A percentile compares a stretch with the other conserved stretches of the same genome.
Conservation (phyloP, 371 early-diverging fungal species). For the Mucor piriformis region DNA sequence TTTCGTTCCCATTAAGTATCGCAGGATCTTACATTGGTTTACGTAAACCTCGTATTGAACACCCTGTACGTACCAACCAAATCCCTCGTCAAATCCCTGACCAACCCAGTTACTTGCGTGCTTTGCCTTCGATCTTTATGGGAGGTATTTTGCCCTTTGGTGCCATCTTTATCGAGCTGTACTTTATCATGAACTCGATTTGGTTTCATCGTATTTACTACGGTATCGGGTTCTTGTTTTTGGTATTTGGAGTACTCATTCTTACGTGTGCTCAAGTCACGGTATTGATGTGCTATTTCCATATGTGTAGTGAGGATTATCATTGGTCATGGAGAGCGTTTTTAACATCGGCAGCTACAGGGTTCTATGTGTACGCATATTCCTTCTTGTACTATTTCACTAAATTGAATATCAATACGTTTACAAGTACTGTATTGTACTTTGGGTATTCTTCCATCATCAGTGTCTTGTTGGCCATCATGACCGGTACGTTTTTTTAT, state of each 20-base stretch:
- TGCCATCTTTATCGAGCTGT: conserved; percentile 89
- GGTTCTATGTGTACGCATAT: conserved; percentile 88
- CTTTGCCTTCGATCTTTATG: conserved; percentile 76
- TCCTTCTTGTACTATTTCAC: conserved; percentile 80
- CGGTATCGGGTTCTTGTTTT: conserved; percentile 83
- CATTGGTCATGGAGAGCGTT: conserved; percentile 96
- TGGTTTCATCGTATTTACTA: conserved; percentile 92
- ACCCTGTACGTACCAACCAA: conserved; percentile 92
- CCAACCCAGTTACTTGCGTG: conserved; percentile 74
- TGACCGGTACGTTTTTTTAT: conserved; percentile 36
- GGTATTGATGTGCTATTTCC: conserved; percentile 88
- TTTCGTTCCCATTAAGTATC: conserved; percentile 87
- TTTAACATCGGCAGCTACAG: conserved; percentile 85
- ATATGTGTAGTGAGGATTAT: conserved; percentile 91
- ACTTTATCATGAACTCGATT: conserved; percentile 89
- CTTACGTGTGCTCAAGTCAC: conserved; percentile 86
- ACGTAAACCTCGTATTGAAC: conserved; percentile 79
- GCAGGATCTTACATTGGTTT: conserved; percentile 95
- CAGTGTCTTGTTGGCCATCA: conserved; percentile 67
- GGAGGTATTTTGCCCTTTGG: conserved; percentile 91
- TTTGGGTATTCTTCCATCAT: conserved; percentile 89
- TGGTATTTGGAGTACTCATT: conserved; percentile 82
- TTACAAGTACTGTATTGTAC: conserved; percentile 84
- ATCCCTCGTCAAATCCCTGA: conserved; percentile 93
- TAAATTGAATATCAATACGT: conserved; percentile 70